A percentile compares a stretch with the other conserved stretches of the same genome.
Conservation (phyloP, 1,284 basidiomycete genomes). For the Ceratobasidium sp. region DNA sequence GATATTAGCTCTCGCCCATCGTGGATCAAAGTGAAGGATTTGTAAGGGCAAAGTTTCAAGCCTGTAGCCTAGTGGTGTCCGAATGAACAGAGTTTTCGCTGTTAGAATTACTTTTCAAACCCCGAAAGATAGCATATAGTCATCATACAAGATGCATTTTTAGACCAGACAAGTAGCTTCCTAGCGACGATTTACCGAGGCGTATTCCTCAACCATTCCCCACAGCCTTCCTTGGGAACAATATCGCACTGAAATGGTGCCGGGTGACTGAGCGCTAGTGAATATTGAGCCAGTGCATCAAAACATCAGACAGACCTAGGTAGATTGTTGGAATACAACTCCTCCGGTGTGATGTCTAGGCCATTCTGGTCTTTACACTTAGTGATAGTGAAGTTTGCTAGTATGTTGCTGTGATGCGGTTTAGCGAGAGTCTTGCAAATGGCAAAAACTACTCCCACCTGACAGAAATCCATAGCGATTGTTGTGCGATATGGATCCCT, state of each 20-base stretch:
- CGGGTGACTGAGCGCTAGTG: conserved; percentile 1
- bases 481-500: conserved; percentile 34
- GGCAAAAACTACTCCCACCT: background rate
- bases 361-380: conserved; percentile 19
- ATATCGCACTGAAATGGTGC: conserved; percentile 17
- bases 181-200: background rate
- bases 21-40: conserved; percentile 19
- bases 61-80: background rate
- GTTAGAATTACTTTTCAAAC: too few species aligned
- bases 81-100: background rate
- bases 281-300: background rate
- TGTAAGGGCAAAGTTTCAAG: background rate
- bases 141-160: too few species aligned
- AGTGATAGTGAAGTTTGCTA: conserved; percentile 14
- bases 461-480: conserved; percentile 34
- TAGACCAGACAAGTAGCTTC: too few species aligned
- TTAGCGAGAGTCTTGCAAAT: background rate
- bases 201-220: background rate
- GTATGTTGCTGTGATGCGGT: background rate
- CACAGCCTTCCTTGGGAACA: background rate
- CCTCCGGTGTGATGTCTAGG: conserved; percentile 12
- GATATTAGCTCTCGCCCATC: conserved; percentile 9
- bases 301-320: conserved; percentile 2
- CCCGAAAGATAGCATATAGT: too few species aligned
- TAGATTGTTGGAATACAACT: conserved; percentile 19